Base-by-base conservation (phyloP, 768 basidiomycete genomes). In the Filobasidium wieringae region DNA sequence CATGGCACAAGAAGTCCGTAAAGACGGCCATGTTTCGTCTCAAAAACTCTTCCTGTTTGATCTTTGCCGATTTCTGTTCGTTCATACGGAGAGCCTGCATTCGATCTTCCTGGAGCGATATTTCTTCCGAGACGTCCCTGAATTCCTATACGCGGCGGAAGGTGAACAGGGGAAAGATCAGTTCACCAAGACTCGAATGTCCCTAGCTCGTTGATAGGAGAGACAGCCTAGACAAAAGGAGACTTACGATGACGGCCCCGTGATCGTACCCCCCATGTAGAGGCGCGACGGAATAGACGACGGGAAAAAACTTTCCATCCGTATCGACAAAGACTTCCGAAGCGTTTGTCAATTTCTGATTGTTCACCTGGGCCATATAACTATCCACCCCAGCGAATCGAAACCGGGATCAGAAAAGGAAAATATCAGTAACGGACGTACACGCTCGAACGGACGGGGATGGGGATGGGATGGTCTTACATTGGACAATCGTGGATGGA, bases 1-100 rank as follows among this genome's bases (percentile, higher is more conserved):
- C 57, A 29, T 58, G 57, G 22, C 49, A 51, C 14, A 58, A 17
- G 32, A 50, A 58, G 29, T 58, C 57, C 14, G 50, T 52, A 39
- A 58, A 58, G 7, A 33, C 57, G 19, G 31, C 49, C 57, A 58
- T 51, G 31, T 40, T 47, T 15, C 37, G 30, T 29, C 49, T 36
- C 11, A 41, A 37, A 6, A 32, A n/a, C 24, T 40, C 36, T 36
- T 58, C 57, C 26, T 58, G 49, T 15, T 51, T 52, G 50, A 58
- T 34, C 27, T 36, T 34, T 9, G 30, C 49, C 7, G 31, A 19
- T 50, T 58, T 51, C 41, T 58, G 49, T 39, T 55, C 54, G 19
- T 34, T 55, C 27, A 43, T 22, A 27, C 33, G 27, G 14, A 40
- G 26, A 4, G 54, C 37, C 27, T 26, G 22, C 54, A 55, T 55